Conservation (phyloP, 2,329 filamentous ascomycete genomes). For the Thielaviopsis punctulata region DNA sequence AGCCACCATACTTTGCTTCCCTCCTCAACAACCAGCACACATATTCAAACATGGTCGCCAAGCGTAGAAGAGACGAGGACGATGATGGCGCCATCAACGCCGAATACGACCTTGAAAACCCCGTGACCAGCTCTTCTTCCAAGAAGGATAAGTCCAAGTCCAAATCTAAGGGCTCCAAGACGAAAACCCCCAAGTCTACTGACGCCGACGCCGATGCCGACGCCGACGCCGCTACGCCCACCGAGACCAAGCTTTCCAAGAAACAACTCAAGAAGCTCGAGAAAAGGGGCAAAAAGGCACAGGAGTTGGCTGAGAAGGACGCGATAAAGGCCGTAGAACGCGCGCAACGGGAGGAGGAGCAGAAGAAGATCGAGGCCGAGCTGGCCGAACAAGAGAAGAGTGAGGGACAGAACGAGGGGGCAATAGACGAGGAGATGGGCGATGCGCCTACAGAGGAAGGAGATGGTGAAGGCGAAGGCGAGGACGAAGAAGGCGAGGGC, state of each 20-base stretch:
- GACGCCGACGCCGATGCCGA: conserved; percentile 11
- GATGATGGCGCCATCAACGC: conserved; percentile 14
- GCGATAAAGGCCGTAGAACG: conserved; percentile 13
- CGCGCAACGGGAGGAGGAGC: conserved; percentile 13
- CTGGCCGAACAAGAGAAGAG: conserved; percentile 19
- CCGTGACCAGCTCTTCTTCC: conserved; percentile 15
- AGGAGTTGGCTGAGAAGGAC: conserved; percentile 20
- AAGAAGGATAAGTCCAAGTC: conserved; percentile 16
- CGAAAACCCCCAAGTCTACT: conserved; percentile 9
- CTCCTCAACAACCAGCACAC: neutral
- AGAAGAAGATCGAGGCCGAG: conserved; percentile 13
- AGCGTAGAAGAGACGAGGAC: conserved; percentile 14
- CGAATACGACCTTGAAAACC: conserved; percentile 14
- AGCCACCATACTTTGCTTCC: neutral
- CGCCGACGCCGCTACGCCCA: conserved; percentile 13
- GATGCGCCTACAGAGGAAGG: conserved; percentile 14
- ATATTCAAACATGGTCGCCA: conserved; percentile 6
- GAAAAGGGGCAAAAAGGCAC: conserved; percentile 17
- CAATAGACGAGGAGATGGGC: conserved; percentile 17
- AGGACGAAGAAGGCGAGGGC: conserved; percentile 14
- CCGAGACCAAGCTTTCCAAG: conserved; percentile 14
- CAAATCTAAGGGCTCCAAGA: conserved; percentile 11
- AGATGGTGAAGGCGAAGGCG: conserved; percentile 17
- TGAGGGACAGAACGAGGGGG: conserved; percentile 11
- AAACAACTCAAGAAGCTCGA: conserved; percentile 19